phyloP scores from a whole-genome alignment of 2,329 filamentous ascomycete genomes.

The Penicillium sp. region DNA sequence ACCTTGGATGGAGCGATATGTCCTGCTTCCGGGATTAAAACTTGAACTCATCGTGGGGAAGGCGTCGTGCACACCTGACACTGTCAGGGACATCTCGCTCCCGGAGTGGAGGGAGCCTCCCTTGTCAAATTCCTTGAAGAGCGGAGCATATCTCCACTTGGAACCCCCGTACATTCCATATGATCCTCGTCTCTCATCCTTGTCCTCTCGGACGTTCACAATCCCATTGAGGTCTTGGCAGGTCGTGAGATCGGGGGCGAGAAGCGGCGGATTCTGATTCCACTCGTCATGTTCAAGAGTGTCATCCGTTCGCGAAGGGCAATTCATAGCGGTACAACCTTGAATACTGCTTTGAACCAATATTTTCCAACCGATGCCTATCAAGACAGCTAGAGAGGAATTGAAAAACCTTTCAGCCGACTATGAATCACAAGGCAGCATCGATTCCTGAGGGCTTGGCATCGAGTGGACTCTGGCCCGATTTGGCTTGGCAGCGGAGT shows the following conservation, averaged over 20 bases:
- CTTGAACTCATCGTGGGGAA: not conserved
- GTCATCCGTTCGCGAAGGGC: conserved; percentile 57
- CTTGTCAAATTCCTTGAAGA: conserved; percentile 3
- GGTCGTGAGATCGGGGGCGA: conserved; percentile 55
- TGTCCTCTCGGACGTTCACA: conserved; percentile 52
- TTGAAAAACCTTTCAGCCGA: not conserved
- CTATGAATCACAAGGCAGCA: conserved; percentile 5
- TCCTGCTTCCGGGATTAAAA: conserved; percentile 14
- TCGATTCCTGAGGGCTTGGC: conserved; percentile 16
- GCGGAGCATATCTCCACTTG: conserved; percentile 5
- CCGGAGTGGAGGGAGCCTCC: conserved; percentile 5
- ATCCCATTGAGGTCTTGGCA: conserved; percentile 60
- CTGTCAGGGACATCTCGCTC: conserved; percentile 31
- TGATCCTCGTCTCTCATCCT: conserved; percentile 10
- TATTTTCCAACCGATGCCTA: too few relatives aligned
- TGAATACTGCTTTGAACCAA: too few relatives aligned
- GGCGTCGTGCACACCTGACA: conserved; percentile 28
- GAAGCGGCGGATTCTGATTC: conserved; percentile 57
- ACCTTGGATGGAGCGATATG: conserved; percentile 20
- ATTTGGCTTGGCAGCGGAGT: conserved; percentile 15
- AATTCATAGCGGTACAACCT: conserved; percentile 49
- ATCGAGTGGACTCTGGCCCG: conserved; percentile 9
- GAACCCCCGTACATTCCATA: conserved; percentile 2
- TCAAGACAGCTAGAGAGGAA: too few relatives aligned
- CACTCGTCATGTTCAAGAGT: conserved; percentile 52